Conservation (phyloP, 1,284 basidiomycete genomes). For the Fomitopsis pinicola region DNA sequence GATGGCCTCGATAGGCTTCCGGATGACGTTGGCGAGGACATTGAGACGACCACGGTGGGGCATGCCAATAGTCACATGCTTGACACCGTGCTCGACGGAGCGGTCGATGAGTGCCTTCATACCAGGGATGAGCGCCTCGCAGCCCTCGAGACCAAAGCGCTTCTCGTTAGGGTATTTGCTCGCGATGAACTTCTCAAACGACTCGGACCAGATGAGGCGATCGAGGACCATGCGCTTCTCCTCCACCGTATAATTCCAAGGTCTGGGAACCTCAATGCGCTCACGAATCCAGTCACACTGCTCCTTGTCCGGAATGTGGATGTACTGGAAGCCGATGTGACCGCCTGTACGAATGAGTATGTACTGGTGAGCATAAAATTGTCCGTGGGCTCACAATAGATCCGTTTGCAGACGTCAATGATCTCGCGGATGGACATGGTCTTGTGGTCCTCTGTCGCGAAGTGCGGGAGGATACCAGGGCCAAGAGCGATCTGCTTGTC, state of each 20-base stretch:
- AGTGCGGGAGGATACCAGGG: slow-evolving; percentile 95
- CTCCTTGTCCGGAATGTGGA: slow-evolving; percentile 98
- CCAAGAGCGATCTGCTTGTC: slow-evolving; percentile 94
- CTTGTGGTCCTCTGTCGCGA: slow-evolving; percentile 79
- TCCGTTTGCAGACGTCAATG: slow-evolving; percentile 87
- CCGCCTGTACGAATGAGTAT: slow-evolving; percentile 53
- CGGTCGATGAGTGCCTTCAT: slow-evolving; percentile 99
- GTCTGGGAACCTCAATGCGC: slow-evolving; percentile 92
- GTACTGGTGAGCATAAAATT: background rate
- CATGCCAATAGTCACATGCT: slow-evolving; percentile 98
- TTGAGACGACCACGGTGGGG: slow-evolving; percentile 98
- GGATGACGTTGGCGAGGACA: slow-evolving; percentile 96
- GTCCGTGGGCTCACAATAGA: slow-evolving; percentile 69
- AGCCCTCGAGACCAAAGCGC: slow-evolving; percentile 98
- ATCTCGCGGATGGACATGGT: slow-evolving; percentile 92
- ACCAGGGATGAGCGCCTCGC: slow-evolving; percentile 96
- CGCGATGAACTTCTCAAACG: slow-evolving; percentile 98
- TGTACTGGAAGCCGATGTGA: slow-evolving; percentile 94
- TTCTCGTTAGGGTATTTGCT: slow-evolving; percentile 99
- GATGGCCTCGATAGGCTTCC: slow-evolving; percentile 98
- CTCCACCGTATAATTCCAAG: slow-evolving; percentile 98
- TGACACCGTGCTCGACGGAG: slow-evolving; percentile 94
- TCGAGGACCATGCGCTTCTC: slow-evolving; percentile 99
- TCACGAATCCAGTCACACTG: slow-evolving; percentile 99
- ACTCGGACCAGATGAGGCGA: slow-evolving; percentile 98